A percentile compares a stretch with the other conserved stretches of the same genome.
Evolutionary conservation across 495 filamentous ascomycete species (phyloP).

Genomic region (Penicillium dipodomyicola): DNA sequence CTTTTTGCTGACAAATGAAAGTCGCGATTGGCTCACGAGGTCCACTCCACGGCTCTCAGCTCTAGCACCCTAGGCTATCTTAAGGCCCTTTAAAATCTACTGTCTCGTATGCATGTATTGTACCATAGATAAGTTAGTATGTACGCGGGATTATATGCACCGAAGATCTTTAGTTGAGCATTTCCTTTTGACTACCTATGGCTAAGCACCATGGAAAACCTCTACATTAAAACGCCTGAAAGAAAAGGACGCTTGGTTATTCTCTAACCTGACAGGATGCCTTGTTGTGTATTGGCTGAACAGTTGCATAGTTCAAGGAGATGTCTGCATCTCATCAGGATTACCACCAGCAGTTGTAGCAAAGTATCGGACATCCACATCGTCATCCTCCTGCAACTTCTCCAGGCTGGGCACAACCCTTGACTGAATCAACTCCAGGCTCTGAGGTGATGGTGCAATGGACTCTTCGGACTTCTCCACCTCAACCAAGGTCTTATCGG

Average conservation of each 20-base stretch:
- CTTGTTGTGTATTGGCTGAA: conserved; percentile 14
- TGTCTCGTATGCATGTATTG: background rate
- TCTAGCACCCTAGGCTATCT: background rate
- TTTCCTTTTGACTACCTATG: conserved; percentile 23
- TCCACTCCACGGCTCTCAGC: background rate
- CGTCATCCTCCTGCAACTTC: conserved; percentile 92
- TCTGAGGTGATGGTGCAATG: conserved; percentile 62
- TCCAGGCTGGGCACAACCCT: conserved; percentile 85
- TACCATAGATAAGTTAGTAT: background rate
- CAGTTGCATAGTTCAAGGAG: conserved; percentile 32
- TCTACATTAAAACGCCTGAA: conserved; percentile 47
- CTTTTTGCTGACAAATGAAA: conserved; percentile 5
- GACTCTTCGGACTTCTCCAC: conserved; percentile 73
- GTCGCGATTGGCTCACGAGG: no score
- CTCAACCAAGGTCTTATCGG: conserved; percentile 77
- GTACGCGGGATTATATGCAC: background rate
- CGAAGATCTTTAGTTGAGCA: background rate
- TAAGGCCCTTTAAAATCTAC: background rate
- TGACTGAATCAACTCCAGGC: conserved; percentile 80
- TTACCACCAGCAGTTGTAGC: conserved; percentile 65
- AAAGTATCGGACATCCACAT: conserved; percentile 97
- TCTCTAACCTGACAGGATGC: conserved; percentile 40
- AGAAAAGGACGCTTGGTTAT: conserved; percentile 42
- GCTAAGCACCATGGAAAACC: conserved; percentile 27
- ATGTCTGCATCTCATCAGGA: conserved; percentile 52